A percentile compares a stretch with the other conserved stretches of the same genome.
Conservation (phyloP, 805 yeast species). For the Metschnikowia kofuensis region DNA sequence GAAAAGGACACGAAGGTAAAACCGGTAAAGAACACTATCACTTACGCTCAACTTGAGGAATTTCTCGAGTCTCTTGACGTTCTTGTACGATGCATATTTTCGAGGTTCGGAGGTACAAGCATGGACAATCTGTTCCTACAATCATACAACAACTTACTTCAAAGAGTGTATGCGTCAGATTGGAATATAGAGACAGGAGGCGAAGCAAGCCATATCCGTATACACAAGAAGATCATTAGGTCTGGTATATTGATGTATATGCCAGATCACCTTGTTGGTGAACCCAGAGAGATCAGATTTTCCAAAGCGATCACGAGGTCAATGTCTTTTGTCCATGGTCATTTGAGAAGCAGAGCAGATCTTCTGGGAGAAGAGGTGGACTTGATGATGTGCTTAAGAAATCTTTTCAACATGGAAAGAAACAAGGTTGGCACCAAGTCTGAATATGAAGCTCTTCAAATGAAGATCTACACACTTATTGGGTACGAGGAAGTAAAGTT, state of each 20-base stretch:
- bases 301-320: constrained; percentile 21
- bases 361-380: constrained; percentile 18
- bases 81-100: constrained; percentile 25
- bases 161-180: constrained; percentile 22
- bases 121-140: constrained; percentile 17
- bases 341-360: constrained; percentile 17
- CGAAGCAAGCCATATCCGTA: constrained; percentile 12
- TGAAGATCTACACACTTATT: constrained; percentile 4
- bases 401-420: constrained; percentile 14
- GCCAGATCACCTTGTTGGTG: constrained; percentile 23
- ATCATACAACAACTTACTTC: constrained; percentile 25
- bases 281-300: constrained; percentile 17
- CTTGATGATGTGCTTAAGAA: constrained; percentile 19
- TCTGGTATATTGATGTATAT: constrained; percentile 29
- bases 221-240: constrained; percentile 27
- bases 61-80: constrained; percentile 21
- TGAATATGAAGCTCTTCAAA: constrained; percentile 3
- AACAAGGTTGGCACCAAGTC: background rate
- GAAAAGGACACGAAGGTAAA: constrained; percentile 18
- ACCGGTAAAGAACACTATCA: constrained; percentile 26
- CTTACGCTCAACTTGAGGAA: constrained; percentile 21
- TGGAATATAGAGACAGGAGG: constrained; percentile 24
- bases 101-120: constrained; percentile 13
- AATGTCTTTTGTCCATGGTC: constrained; percentile 23
- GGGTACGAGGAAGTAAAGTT: background rate